Base-by-base conservation (phyloP, 179 eudicot genomes). In the Spinacia oleracea region DNA sequence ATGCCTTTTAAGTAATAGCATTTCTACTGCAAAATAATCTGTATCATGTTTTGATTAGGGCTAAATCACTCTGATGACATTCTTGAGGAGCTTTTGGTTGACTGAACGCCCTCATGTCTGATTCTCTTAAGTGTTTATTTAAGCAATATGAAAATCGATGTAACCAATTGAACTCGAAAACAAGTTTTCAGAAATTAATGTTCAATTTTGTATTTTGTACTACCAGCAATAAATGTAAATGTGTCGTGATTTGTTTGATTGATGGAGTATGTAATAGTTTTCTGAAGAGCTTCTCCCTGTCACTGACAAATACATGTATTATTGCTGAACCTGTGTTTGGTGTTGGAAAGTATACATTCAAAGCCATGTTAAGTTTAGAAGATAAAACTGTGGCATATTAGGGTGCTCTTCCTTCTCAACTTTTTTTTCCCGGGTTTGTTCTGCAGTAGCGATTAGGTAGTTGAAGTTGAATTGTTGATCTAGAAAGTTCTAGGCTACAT, bases 401-500 rank as follows among this genome's bases (percentile, higher is more conserved):
- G 70, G 46, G 40, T 78, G 66, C 31, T 70, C 45, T 32, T 35
- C 27, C 20, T 27, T 25, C 43, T 74, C 21, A 31, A 63, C 20
- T 15, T 6, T 29, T 42, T 43, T 35, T 14, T 11, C 48, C 15
- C 20, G 20, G 15, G n/a, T 72, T 38, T 45, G 63, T 43, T 78
- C 25, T n/a, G n/a, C 70, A 46, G 35, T 21, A 4, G 31, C 48
- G 68, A 70, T 62, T 58, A 29, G 76, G 16, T 59, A 27, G 20
- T 46, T 38, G 23, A 32, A 62, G 34, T 62, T 23, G 62, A 29
- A n/a, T 12, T 3, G 18, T 43, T 48, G 70, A 66, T 78, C 60
- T 71, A 71, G 50, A 71, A 59, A 59, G 69, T 32, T 68, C 25
- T 65, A 65, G 27, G 23, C 70, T 25, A 18, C 43, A 65, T 32